Evolutionary conservation across 805 yeast genomes (phyloP), one percentile per base, ranked within the genome.

Genomic region (Yamadazyma sp.): DNA sequence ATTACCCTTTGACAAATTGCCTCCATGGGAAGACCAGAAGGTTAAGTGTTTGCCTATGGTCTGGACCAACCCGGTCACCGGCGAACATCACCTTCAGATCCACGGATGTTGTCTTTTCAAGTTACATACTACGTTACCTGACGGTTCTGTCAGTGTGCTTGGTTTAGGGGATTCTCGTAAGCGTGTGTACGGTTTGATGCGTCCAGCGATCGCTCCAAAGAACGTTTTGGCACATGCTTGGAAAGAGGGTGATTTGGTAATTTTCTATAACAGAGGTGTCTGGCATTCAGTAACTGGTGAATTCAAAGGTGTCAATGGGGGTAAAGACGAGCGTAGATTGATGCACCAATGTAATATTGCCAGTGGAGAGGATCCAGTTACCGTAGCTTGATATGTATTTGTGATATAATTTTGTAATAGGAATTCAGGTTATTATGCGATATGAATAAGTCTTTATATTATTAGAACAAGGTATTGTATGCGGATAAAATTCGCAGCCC

Each of bases 341-440:
- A 87, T 88, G 95, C 96, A 88, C 57, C 96, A 88, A 66, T 88
- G 96, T 65, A 88, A 88, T 64, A 84, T 88, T 57, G 95, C 96
- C 14, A 77, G 87, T 54, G 90, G 88, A 6, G 47, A 55, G 11
- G 91, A 84, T 54, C 95, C 95, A 2, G 37, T 46, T 11, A 43
- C 52, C 32, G 51, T 40, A 12, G 18, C 28, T 17, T 44, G 18
- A 30, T 25, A 9, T 25, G 31, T 26, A 18, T 18, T 4, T 28
- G 13, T 12, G n/a, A n/a, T n/a, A n/a, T n/a, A n/a, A n/a, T n/a
- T n/a, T n/a, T n/a, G n/a, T n/a, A n/a, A n/a, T n/a, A n/a, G n/a
- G n/a, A n/a, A n/a, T n/a, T n/a, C n/a, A n/a, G n/a, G n/a, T n/a
- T n/a, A n/a, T n/a, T n/a, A n/a, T n/a, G n/a, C n/a, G n/a, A n/a